Evolutionary conservation across 2,329 filamentous ascomycete genomes (phyloP).

Genomic region (Knufia fluminis): DNA sequence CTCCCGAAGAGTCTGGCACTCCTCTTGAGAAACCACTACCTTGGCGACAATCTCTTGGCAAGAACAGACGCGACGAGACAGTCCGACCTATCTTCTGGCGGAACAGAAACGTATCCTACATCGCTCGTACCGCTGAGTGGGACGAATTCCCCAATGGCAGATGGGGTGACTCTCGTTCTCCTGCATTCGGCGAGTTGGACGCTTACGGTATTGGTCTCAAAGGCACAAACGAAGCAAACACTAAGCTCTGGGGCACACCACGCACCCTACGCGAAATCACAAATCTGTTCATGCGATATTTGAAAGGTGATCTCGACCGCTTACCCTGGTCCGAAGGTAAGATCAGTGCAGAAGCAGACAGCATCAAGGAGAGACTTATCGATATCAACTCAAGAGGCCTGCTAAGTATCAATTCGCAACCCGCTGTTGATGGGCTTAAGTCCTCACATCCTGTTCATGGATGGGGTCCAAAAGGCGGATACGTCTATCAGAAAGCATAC

Average conservation of each 20-base stretch:
- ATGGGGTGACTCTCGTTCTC: constrained; percentile 95
- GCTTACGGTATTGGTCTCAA: constrained; percentile 89
- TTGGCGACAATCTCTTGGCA: constrained; percentile 88
- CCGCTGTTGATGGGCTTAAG: constrained; percentile 81
- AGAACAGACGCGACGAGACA: constrained; percentile 83
- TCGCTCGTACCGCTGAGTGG: constrained; percentile 94
- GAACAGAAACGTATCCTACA: constrained; percentile 91
- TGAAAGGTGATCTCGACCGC: constrained; percentile 68
- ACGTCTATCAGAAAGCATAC: constrained; percentile 97
- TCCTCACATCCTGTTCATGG: constrained; percentile 80
- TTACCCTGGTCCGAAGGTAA: constrained; percentile 91
- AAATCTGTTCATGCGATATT: constrained; percentile 73
- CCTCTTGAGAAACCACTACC: constrained; percentile 84
- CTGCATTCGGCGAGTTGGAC: constrained; percentile 91
- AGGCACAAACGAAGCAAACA: constrained; percentile 91
- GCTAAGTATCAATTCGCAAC: constrained; percentile 95
- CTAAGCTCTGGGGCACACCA: constrained; percentile 87
- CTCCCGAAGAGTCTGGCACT: constrained; percentile 61
- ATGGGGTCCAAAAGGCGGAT: constrained; percentile 91
- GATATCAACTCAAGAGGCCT: constrained; percentile 77
- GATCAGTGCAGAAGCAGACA: constrained; percentile 71
- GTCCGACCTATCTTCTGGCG: constrained; percentile 98
- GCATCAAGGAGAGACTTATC: constrained; percentile 67
- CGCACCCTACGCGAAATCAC: constrained; percentile 70
- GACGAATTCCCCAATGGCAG: constrained; percentile 98